phyloP scores from a whole-genome alignment of 345 rosid genomes.

The Pistacia atlantica region DNA sequence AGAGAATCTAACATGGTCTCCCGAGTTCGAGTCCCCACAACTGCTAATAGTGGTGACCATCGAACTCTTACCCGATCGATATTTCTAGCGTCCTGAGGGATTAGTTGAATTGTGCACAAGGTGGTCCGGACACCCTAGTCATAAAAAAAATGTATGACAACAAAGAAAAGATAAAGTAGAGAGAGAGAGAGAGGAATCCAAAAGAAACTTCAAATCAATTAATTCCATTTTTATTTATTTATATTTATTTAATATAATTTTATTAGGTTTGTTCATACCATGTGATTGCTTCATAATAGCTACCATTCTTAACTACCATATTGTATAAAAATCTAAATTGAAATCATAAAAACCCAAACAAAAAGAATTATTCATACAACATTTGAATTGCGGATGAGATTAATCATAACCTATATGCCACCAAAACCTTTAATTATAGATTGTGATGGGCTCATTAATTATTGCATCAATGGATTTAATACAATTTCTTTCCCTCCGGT shows the following conservation, averaged over 20 bases:
- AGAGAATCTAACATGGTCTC: no score
- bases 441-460: conserved; percentile 31
- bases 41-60: no score
- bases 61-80: no score
- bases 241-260: background rate
- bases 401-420: conserved; percentile 59
- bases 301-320: conserved; percentile 61
- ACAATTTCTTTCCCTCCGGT: background rate
- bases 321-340: background rate
- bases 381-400: conserved; percentile 47
- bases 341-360: background rate
- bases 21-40: no score
- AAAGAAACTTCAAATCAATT: conserved; percentile 31
- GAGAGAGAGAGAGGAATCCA: conserved; percentile 15
- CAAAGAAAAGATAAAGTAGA: conserved; percentile 9
- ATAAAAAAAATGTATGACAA: no score
- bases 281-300: conserved; percentile 50
- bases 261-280: conserved; percentile 20
- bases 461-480: background rate
- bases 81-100: no score
- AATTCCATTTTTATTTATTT: background rate
- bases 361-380: background rate
- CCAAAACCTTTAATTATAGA: conserved; percentile 66
- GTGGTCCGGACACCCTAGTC: no score
- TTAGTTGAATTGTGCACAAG: no score